Base-by-base conservation (phyloP, 192 early-diverging fungal species). In the Gonapodya prolifera region DNA sequence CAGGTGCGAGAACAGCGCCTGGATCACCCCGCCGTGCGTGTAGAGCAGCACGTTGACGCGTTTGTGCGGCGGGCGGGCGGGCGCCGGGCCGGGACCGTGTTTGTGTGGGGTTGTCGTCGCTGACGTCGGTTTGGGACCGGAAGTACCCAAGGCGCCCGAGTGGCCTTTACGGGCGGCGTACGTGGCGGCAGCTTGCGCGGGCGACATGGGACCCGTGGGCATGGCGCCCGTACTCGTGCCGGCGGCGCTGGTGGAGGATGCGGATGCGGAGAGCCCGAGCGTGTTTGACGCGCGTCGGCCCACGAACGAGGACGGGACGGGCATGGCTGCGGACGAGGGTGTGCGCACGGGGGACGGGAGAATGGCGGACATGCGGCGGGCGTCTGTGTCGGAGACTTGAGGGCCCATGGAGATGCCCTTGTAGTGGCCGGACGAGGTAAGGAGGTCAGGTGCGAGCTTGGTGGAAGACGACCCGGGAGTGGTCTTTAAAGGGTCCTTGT, bases 21-120 rank as follows among this genome's bases (percentile, higher is more conserved):
- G 71, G 28, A 73, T 18, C 18, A 73, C 71, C 16, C 71, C 71
- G 71, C 71, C 71, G 71, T 73, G 71, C 2, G 71, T 32, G 71
- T 30, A 30, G 28, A 73, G 28, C 8, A 73, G 71, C 18, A 73
- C 32, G 71, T 73, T 73, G 8, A 61, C 45, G 45, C 45, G 45
- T 23, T 23, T 61, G n/a, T n/a, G n/a, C n/a, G n/a, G n/a, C n/a
- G n/a, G n/a, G n/a, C n/a, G n/a, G n/a, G n/a, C n/a, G n/a, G n/a
- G n/a, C 8, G 45, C 8, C 8, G 45, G 45, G 8, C 8, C 8
- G 45, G 45, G 45, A 23, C 23, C 8, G 8, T 8, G 8, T 23
- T 61, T 8, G 8, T 61, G 8, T 61, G 8, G 8, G 23, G 45
- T 61, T 16, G 8, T 61, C 8, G 45, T 61, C 45, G 23, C 45